phyloP scores from a whole-genome alignment of 169 alveolate genomes.

The Plasmodium ovale region DNA sequence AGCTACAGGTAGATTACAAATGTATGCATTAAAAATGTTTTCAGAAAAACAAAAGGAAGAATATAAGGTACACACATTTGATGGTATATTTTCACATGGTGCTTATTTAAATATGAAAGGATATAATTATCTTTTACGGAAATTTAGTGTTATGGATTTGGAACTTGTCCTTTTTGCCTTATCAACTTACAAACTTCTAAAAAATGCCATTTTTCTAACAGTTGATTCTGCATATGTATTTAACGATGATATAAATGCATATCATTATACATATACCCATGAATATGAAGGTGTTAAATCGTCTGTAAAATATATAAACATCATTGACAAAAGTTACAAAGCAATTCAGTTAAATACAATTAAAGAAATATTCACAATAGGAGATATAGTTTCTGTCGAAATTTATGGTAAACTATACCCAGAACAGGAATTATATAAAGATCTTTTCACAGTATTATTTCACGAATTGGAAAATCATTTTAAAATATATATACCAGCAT shows the following conservation, averaged over 20 bases:
- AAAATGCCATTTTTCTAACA: slow-evolving; percentile 24
- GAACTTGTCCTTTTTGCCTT: slow-evolving; percentile 34
- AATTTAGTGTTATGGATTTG: slow-evolving; percentile 21
- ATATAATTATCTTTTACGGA: slow-evolving; percentile 1
- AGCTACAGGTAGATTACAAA: slow-evolving; percentile 29
- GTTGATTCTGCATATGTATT: slow-evolving; percentile 25
- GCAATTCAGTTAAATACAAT: slow-evolving; percentile 15
- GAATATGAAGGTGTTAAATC: not conserved
- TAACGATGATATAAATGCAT: not conserved
- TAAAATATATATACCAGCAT: slow-evolving; percentile 15
- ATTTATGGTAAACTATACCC: slow-evolving; percentile 17
- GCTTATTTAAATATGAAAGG: slow-evolving; percentile 44
- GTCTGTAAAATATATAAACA: not conserved
- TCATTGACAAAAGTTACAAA: not conserved
- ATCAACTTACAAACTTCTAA: slow-evolving; percentile 4
- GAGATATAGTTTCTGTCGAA: slow-evolving; percentile 35
- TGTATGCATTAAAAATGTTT: slow-evolving; percentile 8
- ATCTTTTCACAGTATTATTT: not conserved
- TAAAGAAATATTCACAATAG: slow-evolving; percentile 34
- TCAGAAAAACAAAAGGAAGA: slow-evolving; percentile 25
- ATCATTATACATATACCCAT: not conserved
- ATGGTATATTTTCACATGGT: slow-evolving; percentile 55
- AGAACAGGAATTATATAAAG: slow-evolving; percentile 8
- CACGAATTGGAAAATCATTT: slow-evolving; percentile 14
- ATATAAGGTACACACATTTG: slow-evolving; percentile 15